phyloP scores from a whole-genome alignment of 2,329 filamentous ascomycete species.

The Ophiocordyceps australis region DNA sequence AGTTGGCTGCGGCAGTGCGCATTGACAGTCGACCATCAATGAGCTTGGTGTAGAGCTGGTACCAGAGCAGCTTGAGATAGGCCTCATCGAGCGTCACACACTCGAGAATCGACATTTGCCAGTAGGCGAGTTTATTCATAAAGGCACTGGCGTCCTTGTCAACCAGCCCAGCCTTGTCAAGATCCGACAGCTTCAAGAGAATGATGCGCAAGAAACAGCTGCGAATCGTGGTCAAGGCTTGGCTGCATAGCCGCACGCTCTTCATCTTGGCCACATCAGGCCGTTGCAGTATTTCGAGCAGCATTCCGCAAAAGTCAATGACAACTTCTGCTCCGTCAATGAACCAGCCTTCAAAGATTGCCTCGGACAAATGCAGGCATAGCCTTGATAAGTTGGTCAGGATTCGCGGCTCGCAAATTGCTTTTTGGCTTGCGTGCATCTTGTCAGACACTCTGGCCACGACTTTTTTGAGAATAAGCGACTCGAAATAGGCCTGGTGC shows the following conservation, averaged over 20 bases:
- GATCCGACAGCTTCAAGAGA: slow-evolving; percentile 66
- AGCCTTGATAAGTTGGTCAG: slow-evolving; percentile 78
- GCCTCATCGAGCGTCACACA: slow-evolving; percentile 64
- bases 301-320: slow-evolving; percentile 68
- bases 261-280: slow-evolving; percentile 69
- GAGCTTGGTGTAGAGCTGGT: slow-evolving; percentile 79
- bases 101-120: slow-evolving; percentile 80
- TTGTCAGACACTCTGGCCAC: slow-evolving; percentile 52
- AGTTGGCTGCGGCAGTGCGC: slow-evolving; percentile 58
- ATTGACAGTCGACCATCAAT: slow-evolving; percentile 51
- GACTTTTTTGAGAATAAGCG: slow-evolving; percentile 63
- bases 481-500: slow-evolving; percentile 89
- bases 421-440: slow-evolving; percentile 52
- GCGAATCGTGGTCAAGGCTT: slow-evolving; percentile 61
- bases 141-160: slow-evolving; percentile 50
- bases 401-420: slow-evolving; percentile 63
- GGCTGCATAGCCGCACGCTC: slow-evolving; percentile 76
- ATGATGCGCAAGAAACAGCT: slow-evolving; percentile 62
- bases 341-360: slow-evolving; percentile 93
- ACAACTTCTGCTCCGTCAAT: slow-evolving; percentile 69
- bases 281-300: slow-evolving; percentile 77
- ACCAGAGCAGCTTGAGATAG: slow-evolving; percentile 74
- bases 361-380: slow-evolving; percentile 65
- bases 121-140: slow-evolving; percentile 77
- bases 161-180: slow-evolving; percentile 44